Base-by-base conservation (phyloP, 805 yeast genomes). In the Candida ascalaphidarum region DNA sequence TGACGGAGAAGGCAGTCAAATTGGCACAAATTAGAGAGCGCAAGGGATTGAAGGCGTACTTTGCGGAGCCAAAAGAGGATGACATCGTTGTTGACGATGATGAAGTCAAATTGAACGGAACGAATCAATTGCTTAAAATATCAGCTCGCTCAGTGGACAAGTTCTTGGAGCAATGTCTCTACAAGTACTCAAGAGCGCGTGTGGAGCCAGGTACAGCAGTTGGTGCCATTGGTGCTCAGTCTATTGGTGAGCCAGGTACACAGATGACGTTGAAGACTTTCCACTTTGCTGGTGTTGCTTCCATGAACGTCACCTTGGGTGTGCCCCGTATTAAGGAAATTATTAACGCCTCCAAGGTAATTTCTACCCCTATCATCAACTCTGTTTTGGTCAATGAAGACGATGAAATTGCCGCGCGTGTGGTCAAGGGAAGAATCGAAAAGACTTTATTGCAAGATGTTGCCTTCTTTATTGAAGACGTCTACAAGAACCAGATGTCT, bases 261-360 rank as follows among this genome's bases (percentile, higher is more conserved):
- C 98, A 92, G 62, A 92, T 92, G 98, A 92, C 98, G 4, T 70
- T 73, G 53, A 73, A 73, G 51, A 73, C 79, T 43, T 89, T 89
- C 84, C 98, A 92, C 68, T 92, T 92, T 70, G 98, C 98, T 47
- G 98, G 98, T 70, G 98, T 92, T 33, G 97, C 98, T 20, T 82
- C 95, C 26, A 92, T 89, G 96, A 92, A 92, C 65, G 95, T 89
- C 40, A 92, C 98, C 0, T 72, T 92, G 43, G 98, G 98, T 74
- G 98, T 92, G 29, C 98, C 98, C 27, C 96, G 98, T 73, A 89
- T 92, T 53, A 92, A 92, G 61, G 98, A 92, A 66, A 92, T 92
- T 54, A 92, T 92, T 54, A 92, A 92, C 54, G 98, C 98, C 3
- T 83, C 96, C 12, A 92, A 92, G 54, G 74, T 76, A 12, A 92